phyloP scores from a whole-genome alignment of 2,329 filamentous ascomycete genomes.

The Colletotrichum tofieldiae region DNA sequence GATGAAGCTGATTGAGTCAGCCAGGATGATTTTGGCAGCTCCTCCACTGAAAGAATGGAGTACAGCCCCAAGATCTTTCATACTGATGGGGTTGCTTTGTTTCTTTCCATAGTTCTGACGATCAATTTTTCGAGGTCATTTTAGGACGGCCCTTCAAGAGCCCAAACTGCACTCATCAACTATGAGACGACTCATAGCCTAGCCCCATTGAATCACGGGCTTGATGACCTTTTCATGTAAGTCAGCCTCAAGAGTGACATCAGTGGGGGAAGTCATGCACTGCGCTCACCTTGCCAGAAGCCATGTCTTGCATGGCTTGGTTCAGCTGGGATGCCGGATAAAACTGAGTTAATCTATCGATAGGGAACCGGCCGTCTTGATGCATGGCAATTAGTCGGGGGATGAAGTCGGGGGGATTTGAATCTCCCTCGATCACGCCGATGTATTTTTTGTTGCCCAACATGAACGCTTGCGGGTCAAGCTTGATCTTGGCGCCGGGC shows the following conservation, averaged over 20 bases:
- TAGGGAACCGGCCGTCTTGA: slow-evolving; percentile 32
- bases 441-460: slow-evolving; percentile 27
- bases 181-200: background rate
- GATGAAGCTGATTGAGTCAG: too few relatives aligned
- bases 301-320: slow-evolving; percentile 36
- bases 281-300: slow-evolving; percentile 16
- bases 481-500: slow-evolving; percentile 23
- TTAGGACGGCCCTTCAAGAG: background rate
- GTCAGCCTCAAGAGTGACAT: background rate
- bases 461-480: slow-evolving; percentile 34
- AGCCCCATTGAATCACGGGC: slow-evolving; percentile 27
- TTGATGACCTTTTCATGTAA: slow-evolving; percentile 14
- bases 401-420: slow-evolving; percentile 27
- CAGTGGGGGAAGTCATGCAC: too few relatives aligned
- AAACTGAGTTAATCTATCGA: slow-evolving; percentile 14
- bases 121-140: background rate
- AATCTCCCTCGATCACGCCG: slow-evolving; percentile 31
- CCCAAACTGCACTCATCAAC: too few relatives aligned
- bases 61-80: background rate
- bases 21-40: too few relatives aligned
- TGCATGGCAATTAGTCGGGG: slow-evolving; percentile 30
- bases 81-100: too few relatives aligned
- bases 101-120: background rate
- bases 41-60: background rate
- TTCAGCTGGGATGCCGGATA: slow-evolving; percentile 27